Conservation (phyloP, 441 rosid species). For the Manihot esculenta region DNA sequence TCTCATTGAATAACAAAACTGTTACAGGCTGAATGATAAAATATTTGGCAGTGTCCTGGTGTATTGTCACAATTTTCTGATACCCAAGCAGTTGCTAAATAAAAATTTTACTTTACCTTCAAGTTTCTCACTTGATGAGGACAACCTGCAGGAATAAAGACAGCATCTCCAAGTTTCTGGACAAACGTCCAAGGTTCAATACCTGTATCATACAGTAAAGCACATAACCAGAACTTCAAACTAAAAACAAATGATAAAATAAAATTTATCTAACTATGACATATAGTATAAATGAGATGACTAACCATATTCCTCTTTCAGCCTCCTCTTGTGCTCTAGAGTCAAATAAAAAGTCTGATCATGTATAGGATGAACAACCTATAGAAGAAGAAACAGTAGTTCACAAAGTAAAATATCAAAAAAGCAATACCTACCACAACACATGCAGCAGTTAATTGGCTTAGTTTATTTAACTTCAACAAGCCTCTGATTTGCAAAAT, state of each 20-base stretch:
- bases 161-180: slow-evolving; percentile 94
- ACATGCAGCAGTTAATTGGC: background rate
- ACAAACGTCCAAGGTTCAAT: slow-evolving; percentile 91
- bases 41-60: background rate
- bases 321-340: slow-evolving; percentile 58
- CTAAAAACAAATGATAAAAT: background rate
- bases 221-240: background rate
- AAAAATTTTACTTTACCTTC: slow-evolving; percentile 49
- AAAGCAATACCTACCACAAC: background rate
- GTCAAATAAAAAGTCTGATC: slow-evolving; percentile 73
- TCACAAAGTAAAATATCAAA: background rate
- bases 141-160: slow-evolving; percentile 88
- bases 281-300: background rate
- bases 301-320: slow-evolving; percentile 83
- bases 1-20: background rate
- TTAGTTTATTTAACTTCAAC: background rate
- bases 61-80: background rate
- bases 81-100: background rate
- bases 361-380: slow-evolving; percentile 83
- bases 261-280: background rate
- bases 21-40: background rate
- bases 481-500: background rate
- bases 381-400: slow-evolving; percentile 13
- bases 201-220: slow-evolving; percentile 38
- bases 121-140: slow-evolving; percentile 95